Evolutionary conservation across 345 rosid genomes (phyloP), one percentile per base, ranked within the genome.

Genomic region (Erucastrum elatum): DNA sequence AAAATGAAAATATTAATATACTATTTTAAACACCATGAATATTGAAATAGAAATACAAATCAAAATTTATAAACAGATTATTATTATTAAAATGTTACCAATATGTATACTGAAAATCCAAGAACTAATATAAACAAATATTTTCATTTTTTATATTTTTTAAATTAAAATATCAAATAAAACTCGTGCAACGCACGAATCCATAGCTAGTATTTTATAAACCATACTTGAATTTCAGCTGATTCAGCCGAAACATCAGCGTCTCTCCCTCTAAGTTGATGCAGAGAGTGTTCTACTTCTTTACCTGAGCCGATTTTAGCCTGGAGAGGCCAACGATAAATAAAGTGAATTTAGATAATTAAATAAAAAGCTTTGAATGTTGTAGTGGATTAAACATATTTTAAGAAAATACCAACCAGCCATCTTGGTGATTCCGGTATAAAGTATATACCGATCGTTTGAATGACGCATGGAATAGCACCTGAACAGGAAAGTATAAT

Each of bases 391-490:
- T 70, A 11, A 4, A 31, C 41, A 49, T 44, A 51, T 26, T 30
- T 11, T 17, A 53, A 30, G 8, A 65, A 73, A 55, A 59, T 49
- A 75, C 83, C 15, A 83, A 87, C 90, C 83, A 80, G 62, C 83
- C 83, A 80, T 80, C 87, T 81, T 5, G 90, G 90, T 66, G 90
- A 87, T 74, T 87, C 90, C 8, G 90, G 87, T 67, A 87, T 80
- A 75, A 75, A 84, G 60, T 73, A 83, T 17, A 86, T 56, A 37
- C 86, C 86, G 12, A 80, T 31, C 31, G 66, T 62, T 65, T 86
- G 88, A 34, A 87, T 13, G 25, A 64, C 1, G 27, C 79, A 68
- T 34, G 87, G 63, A 31, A 64, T 76, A 0, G 87, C 89, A 71
- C 77, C 83, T 80, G 29, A 70, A 70, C 56, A 46, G 13, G 56